phyloP scores from a whole-genome alignment of 1,284 basidiomycete genomes.

The Boletus semigastroideus region DNA sequence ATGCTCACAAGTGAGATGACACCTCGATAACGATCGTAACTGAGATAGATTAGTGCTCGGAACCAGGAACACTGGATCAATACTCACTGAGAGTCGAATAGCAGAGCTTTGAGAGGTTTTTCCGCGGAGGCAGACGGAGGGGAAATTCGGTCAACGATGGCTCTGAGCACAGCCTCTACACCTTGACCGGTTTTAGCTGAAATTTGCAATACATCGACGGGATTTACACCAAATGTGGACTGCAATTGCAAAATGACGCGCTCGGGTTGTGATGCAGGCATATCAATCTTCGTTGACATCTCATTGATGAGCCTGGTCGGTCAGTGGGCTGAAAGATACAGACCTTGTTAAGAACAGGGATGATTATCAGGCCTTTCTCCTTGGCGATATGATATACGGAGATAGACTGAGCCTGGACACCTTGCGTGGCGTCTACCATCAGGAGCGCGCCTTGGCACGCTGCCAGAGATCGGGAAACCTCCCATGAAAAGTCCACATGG shows the following conservation, averaged over 20 bases:
- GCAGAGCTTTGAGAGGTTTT: conserved; percentile 76
- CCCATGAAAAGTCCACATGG: conserved; percentile 96
- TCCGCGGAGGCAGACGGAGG: conserved; percentile 58
- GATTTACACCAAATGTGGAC: conserved; percentile 77
- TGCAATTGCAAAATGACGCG: conserved; percentile 80
- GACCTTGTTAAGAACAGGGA: conserved; percentile 95
- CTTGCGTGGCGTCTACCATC: conserved; percentile 94
- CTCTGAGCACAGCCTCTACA: conserved; percentile 71
- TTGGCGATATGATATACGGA: conserved; percentile 91
- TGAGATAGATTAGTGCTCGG: conserved; percentile 35
- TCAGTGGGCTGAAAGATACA: conserved; percentile 7
- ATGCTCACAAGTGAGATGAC: conserved; percentile 92
- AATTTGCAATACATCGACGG: conserved; percentile 71
- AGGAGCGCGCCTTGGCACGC: conserved; percentile 94
- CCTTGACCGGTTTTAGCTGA: conserved; percentile 94
- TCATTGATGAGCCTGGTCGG: conserved; percentile 3
- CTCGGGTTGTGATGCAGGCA: conserved; percentile 83
- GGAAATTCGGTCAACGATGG: conserved; percentile 83
- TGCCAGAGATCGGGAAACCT: conserved; percentile 89
- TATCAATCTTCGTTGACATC: conserved; percentile 64
- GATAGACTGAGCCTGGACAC: conserved; percentile 96
- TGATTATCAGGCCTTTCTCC: conserved; percentile 81
- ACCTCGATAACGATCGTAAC: conserved; percentile 95
- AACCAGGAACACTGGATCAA: neutral
- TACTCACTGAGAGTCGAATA: conserved; percentile 90